Conservation (phyloP, 148 eudicot species). For the Drosera capensis region DNA sequence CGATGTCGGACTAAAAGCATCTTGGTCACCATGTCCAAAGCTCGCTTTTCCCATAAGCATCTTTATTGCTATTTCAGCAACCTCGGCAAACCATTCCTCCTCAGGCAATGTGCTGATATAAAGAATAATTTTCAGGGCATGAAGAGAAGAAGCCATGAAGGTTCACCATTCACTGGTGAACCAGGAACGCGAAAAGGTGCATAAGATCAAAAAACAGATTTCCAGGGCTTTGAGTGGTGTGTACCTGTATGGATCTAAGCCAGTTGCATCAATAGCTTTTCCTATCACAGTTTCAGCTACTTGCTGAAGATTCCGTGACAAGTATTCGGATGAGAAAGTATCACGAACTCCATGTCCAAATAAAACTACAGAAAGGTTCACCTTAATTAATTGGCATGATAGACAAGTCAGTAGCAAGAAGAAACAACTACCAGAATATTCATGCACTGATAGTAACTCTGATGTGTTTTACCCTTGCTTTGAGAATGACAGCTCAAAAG, state of each 20-base stretch:
- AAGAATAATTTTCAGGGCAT: neutral
- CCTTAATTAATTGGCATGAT: neutral
- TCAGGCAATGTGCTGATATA: slow-evolving; percentile 75
- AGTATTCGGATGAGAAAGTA: slow-evolving; percentile 85
- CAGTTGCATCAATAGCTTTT: slow-evolving; percentile 65
- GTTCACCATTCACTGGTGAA: neutral
- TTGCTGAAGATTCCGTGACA: slow-evolving; percentile 81
- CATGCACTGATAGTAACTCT: too few relatives aligned
- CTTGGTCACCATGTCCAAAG: slow-evolving; percentile 26
- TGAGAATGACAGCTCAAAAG: too few relatives aligned
- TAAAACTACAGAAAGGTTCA: slow-evolving; percentile 52
- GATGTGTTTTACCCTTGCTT: too few relatives aligned
- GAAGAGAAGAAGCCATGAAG: neutral
- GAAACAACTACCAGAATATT: neutral
- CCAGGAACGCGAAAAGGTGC: neutral
- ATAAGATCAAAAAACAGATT: neutral
- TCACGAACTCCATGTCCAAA: slow-evolving; percentile 97
- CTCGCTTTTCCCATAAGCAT: slow-evolving; percentile 49
- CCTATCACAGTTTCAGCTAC: slow-evolving; percentile 68
- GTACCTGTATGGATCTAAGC: slow-evolving; percentile 84
- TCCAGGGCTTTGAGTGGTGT: neutral
- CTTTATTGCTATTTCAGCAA: slow-evolving; percentile 70
- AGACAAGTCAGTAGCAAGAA: neutral
- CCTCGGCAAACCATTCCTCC: slow-evolving; percentile 94
- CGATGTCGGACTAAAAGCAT: slow-evolving; percentile 48